A percentile compares a stretch with the other conserved stretches of the same genome.
Conservation (phyloP, 805 yeast genomes). For the Lachancea waltii region DNA sequence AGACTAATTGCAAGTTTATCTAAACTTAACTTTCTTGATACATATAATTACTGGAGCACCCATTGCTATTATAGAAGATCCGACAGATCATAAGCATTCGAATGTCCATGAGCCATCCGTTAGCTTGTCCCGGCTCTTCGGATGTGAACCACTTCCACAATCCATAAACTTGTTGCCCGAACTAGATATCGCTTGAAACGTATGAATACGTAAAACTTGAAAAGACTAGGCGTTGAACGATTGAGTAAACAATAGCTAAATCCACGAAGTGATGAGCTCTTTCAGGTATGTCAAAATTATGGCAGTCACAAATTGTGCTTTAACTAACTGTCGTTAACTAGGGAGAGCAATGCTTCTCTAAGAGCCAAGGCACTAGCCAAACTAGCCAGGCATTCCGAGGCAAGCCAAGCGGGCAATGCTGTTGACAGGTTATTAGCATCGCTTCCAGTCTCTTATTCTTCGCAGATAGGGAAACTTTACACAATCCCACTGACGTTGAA, state of each 20-base stretch:
- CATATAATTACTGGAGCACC: no score
- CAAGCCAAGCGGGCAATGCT: conserved; percentile 4
- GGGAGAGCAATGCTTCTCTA: conserved; percentile 5
- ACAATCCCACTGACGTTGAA: conserved; percentile 42
- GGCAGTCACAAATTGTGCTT: background rate
- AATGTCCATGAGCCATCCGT: no score
- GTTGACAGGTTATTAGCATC: conserved; percentile 20
- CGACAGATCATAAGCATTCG: no score
- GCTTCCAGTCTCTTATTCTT: conserved; percentile 26
- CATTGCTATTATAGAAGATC: no score
- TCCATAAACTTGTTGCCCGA: no score
- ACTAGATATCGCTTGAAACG: background rate
- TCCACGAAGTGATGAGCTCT: conserved; percentile 2
- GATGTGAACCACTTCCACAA: no score
- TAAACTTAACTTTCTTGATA: no score
- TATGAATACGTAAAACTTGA: background rate
- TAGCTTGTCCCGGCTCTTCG: no score
- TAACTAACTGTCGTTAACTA: conserved; percentile 2
- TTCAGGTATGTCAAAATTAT: conserved; percentile 3
- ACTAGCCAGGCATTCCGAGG: conserved; percentile 1
- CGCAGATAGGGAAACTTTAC: conserved; percentile 21
- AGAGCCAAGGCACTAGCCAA: conserved; percentile 7
- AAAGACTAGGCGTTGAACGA: background rate
- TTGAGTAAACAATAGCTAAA: background rate
- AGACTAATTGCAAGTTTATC: no score